These are phyloP conservation scores for Coelastrella sp. DNA, from an alignment of 139 green algal species.

Conservation along the genomic window DNA sequence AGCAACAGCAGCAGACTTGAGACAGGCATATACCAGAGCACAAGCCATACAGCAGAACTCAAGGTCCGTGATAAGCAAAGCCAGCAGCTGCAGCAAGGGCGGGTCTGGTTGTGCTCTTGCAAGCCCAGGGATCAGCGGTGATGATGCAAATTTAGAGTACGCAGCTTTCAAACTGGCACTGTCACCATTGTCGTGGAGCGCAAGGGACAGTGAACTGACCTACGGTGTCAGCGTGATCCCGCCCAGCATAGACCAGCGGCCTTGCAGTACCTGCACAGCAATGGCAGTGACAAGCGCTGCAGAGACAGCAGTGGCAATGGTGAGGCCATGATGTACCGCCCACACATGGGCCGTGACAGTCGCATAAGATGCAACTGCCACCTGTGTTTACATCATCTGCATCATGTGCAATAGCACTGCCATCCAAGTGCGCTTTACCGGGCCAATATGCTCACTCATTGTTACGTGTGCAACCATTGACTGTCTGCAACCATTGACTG, in stretches of 20 bases:
- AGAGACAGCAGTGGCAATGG: not conserved
- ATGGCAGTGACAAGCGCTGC: not conserved
- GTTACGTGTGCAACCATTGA: too few species aligned
- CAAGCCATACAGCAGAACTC: too few species aligned
- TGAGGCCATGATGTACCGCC: not conserved
- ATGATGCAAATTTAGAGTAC: not conserved
- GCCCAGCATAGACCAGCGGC: slow-evolving; percentile 1
- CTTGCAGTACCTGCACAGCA: not conserved
- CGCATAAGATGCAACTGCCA: not conserved
- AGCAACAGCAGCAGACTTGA: not conserved
- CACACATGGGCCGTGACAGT: not conserved
- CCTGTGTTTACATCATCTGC: too few species aligned
- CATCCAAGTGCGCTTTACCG: too few species aligned
- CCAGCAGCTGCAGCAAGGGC: too few species aligned
- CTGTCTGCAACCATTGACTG: not conserved
- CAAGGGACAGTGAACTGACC: not conserved
- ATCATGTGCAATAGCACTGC: too few species aligned
- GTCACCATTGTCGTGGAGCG: not conserved
- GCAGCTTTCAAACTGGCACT: not conserved
- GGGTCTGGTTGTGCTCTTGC: not conserved
- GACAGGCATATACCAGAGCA: not conserved
- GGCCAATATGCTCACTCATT: too few species aligned
- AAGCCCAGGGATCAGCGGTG: not conserved
- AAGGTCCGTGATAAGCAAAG: too few species aligned
- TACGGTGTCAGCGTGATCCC: not conserved